Evolutionary conservation across 371 early-diverging fungal genomes (phyloP), one percentile per base, ranked within the genome.

Genomic region (Rozella allomycis): DNA sequence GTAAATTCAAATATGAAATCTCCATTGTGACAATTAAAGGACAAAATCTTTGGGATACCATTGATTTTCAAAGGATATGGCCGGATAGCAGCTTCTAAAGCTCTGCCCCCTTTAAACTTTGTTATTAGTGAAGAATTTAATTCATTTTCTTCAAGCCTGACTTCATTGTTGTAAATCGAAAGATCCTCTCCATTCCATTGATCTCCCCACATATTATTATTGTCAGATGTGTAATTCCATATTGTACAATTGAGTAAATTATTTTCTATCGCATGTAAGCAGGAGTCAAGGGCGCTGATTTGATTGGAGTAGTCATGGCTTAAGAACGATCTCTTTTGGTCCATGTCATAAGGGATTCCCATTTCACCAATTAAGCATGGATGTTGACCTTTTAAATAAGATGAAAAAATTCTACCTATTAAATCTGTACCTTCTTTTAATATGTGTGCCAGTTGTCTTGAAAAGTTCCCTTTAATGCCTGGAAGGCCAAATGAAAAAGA

Each of bases 101-200:
- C 81, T 25, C 82, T 60, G 8, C 80, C 82, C 11, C 79, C 80
- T 17, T 18, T 7, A 21, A 3, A 43, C n/a, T 13, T 22, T 26
- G 13, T 26, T 18, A 16, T 21, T 20, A 10, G 20, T 26, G 19
- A 28, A 16, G 13, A 19, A 25, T 23, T 20, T 25, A 13, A 7
- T 31, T 23, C 18, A 6, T 23, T 31, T 18, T 47, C 20, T 2
- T 55, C 33, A 11, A 12, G 17, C 10, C 20, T 25, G 9, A 22
- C 17, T 17, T 19, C 25, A 12, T 48, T 42, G 1, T 75, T 73
- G 40, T 54, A 75, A 28, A 79, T 70, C 14, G n/a, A n/a, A n/a
- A 82, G 79, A 48, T 82, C 77, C 36, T 82, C 83, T 4, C 79
- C 83, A 38, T 82, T 82, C 77, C 83, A 82, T 23, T 75, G 71